Evolutionary conservation across 2,329 filamentous ascomycete species (phyloP).

Genomic region (Chalara sp.): DNA sequence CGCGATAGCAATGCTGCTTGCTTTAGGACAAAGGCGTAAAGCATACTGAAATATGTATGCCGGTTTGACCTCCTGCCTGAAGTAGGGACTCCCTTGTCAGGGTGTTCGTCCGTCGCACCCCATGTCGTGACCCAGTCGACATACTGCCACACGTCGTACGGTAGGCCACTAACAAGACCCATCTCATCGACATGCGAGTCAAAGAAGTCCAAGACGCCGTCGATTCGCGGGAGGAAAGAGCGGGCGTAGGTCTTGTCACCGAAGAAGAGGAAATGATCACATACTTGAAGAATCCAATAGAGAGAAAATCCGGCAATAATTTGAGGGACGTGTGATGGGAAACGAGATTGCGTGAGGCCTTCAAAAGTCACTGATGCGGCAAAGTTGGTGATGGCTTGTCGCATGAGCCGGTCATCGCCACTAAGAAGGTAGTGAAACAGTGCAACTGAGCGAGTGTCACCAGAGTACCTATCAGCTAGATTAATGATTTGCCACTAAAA

Average conservation of each 20-base stretch:
- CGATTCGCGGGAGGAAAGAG: slow-evolving; percentile 26
- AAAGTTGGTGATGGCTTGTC: slow-evolving; percentile 20
- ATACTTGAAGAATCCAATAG: slow-evolving; percentile 31
- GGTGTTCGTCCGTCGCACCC: slow-evolving; percentile 20
- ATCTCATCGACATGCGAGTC: slow-evolving; percentile 20
- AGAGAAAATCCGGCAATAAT: slow-evolving; percentile 33
- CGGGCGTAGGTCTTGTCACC: slow-evolving; percentile 26
- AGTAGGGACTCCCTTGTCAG: slow-evolving; percentile 33
- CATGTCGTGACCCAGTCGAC: slow-evolving; percentile 28
- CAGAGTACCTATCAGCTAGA: slow-evolving; percentile 12
- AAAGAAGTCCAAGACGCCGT: slow-evolving; percentile 30
- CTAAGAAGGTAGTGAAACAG: slow-evolving; percentile 24
- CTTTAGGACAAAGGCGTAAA: slow-evolving; percentile 32
- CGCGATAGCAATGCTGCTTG: slow-evolving; percentile 27
- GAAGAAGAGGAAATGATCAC: slow-evolving; percentile 31
- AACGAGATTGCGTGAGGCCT: slow-evolving; percentile 30
- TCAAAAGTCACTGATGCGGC: slow-evolving; percentile 8
- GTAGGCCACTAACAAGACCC: slow-evolving; percentile 23
- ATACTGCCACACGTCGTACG: slow-evolving; percentile 29
- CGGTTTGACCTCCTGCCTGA: slow-evolving; percentile 30
- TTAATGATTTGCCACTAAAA: neutral
- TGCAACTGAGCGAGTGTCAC: slow-evolving; percentile 17
- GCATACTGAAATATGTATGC: slow-evolving; percentile 34
- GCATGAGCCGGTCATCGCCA: slow-evolving; percentile 20
- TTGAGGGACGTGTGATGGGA: slow-evolving; percentile 30